Base-by-base conservation (phyloP, 345 rosid genomes). In the Zanthoxylum bungeanum region DNA sequence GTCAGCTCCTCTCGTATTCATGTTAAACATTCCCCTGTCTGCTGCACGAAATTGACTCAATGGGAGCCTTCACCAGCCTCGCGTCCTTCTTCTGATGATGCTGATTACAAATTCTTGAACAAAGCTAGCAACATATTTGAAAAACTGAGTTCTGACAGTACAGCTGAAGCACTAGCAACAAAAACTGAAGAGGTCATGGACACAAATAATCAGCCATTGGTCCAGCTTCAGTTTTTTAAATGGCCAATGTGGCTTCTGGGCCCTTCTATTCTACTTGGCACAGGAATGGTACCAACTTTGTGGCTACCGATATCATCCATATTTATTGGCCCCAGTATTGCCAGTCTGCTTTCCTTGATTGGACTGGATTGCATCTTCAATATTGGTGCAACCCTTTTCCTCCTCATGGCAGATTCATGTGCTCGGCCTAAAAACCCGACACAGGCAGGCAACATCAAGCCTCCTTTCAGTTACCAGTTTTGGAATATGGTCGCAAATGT, bases 181-280 rank as follows among this genome's bases (percentile, higher is more conserved):
- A 68, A 70, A 22, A 60, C 55, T 9, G 72, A 67, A 72, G 84
- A 77, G 70, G 66, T 34, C 56, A 21, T 77, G 19, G 76, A 73
- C 9, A 44, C 79, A 2, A 75, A 37, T 57, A 67, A 72, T 22
- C 78, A 63, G 55, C 71, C 69, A 56, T 52, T 47, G 2, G 44
- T 60, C 22, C 80, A 80, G 62, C 30, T 75, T 81, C 88, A 88
- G 82, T 77, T 90, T 69, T 85, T 91, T 27, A 88, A 90, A 72
- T 90, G 94, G 98, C 93, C 97, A 22, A 59, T 90, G 81, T 91
- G 98, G 98, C 77, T 91, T 59, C 73, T 94, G 37, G 98, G 97
- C 28, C 98, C 98, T 58, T 79, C 84, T 56, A 81, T 94, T 79
- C 93, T 94, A 49, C 97, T 94, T 17, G 44, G 83, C 46, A 91